phyloP scores from a whole-genome alignment of 1,139 yeast species.

The Yamadazyma siamensis region DNA sequence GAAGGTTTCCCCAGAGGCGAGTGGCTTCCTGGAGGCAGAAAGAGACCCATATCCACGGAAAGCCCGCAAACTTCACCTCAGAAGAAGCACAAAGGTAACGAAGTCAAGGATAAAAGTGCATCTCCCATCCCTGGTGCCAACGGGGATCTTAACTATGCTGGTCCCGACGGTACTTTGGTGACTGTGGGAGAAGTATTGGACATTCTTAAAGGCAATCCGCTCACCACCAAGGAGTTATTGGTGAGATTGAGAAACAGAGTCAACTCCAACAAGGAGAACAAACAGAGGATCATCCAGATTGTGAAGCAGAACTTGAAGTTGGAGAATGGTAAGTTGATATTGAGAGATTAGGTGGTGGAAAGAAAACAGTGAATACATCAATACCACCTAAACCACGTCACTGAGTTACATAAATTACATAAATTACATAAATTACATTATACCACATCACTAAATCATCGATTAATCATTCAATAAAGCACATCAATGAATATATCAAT shows the following conservation, averaged over 20 bases:
- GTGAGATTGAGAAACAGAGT: constrained; percentile 61
- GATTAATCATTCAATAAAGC: too few relatives aligned
- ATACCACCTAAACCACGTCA: too few relatives aligned
- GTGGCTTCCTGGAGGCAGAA: constrained; percentile 73
- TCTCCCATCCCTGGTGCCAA: constrained; percentile 16
- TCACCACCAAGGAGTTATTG: constrained; percentile 66
- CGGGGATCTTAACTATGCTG: constrained; percentile 33
- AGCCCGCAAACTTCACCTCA: constrained; percentile 18
- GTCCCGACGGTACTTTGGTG: constrained; percentile 45
- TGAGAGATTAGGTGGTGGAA: constrained; percentile 35
- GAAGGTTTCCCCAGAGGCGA: constrained; percentile 73
- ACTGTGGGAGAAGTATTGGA: constrained; percentile 71
- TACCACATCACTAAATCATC: too few relatives aligned
- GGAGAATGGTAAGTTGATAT: constrained; percentile 62
- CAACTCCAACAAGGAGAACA: constrained; percentile 66
- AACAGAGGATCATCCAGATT: constrained; percentile 59
- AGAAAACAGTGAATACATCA: background rate
- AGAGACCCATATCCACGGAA: constrained; percentile 20
- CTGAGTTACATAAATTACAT: too few relatives aligned
- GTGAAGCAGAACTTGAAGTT: constrained; percentile 68
- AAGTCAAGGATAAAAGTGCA: constrained; percentile 9
- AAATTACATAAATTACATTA: too few relatives aligned
- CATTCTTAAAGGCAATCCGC: constrained; percentile 59
- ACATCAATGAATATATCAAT: too few relatives aligned
- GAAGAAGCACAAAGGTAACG: constrained; percentile 29